phyloP scores from a whole-genome alignment of 2,329 filamentous ascomycete species.

The Cercospora zeina region DNA sequence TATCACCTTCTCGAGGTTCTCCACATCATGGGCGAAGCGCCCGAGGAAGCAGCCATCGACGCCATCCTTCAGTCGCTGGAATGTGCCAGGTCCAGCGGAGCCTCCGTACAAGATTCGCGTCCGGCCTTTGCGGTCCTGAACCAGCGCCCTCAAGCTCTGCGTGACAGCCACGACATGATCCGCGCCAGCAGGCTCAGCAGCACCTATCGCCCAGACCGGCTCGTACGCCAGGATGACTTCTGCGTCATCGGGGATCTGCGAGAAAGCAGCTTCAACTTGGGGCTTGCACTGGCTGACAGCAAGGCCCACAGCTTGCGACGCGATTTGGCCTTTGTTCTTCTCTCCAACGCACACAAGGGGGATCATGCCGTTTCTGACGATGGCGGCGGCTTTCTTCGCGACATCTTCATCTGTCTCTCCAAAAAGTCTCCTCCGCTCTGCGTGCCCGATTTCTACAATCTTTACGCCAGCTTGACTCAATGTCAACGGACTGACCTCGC shows the following conservation, averaged over 20 bases:
- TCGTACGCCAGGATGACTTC: conserved; percentile 81
- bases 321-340: conserved; percentile 50
- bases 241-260: conserved; percentile 59
- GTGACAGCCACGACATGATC: conserved; percentile 73
- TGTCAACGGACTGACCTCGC: conserved; percentile 70
- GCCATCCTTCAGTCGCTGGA: conserved; percentile 63
- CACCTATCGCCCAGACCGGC: conserved; percentile 86
- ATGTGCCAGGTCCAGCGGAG: conserved; percentile 77
- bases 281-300: conserved; percentile 66
- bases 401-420: conserved; percentile 70
- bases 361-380: conserved; percentile 67
- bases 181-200: conserved; percentile 67
- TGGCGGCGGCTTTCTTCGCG: conserved; percentile 68
- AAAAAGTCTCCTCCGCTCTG: conserved; percentile 71
- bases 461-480: conserved; percentile 67
- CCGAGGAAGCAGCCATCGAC: conserved; percentile 82
- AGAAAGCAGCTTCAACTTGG: conserved; percentile 66
- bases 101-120: conserved; percentile 79
- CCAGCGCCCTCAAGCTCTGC: conserved; percentile 60
- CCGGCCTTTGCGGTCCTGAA: conserved; percentile 54
- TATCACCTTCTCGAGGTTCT: conserved; percentile 70
- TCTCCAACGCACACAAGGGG: conserved; percentile 83
- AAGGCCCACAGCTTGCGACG: conserved; percentile 53
- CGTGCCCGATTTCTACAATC: conserved; percentile 78
- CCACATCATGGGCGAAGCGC: conserved; percentile 75